Evolutionary conservation across 1,284 basidiomycete species (phyloP), one percentile per base, ranked within the genome.

Genomic region (Afroboletus lepidellus): DNA sequence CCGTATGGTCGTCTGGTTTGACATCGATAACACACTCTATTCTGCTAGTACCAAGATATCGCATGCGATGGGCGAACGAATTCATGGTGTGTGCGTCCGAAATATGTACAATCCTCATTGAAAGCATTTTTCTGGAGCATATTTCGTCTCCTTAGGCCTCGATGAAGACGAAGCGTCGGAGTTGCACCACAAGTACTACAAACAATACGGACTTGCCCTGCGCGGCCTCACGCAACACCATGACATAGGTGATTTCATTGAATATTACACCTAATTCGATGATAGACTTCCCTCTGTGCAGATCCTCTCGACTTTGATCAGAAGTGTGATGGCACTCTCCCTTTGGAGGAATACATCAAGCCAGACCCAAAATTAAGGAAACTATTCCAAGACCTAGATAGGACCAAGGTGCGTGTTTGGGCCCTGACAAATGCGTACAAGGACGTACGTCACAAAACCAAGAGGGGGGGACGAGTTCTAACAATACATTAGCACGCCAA

Each of bases 11-110:
- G 75, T 90, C 33, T 92, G 87, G 81, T 83, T 94, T 54, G 92
- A 94, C 66, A 91, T 94, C 56, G 92, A 94, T 70, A 92, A 93
- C 63, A 92, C 91, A 1, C 76, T 92, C 15, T 93, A 93, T 69
- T 88, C 87, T 16, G 80, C 87, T 1, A 86, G 79, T 63, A 76
- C 83, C 12, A 83, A 78, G 65, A 91, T 94, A 51, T 85, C 87
- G 7, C 81, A 89, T 56, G 83, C 77, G n/a, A 93, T 94, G 91
- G 84, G 84, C 16, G 71, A 85, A 57, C 81, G 83, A 43, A 94
- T 94, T 49, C 88, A 91, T 60, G 79, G 88, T 85, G 59, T 51
- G 72, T 54, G 47, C 33, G 23, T 25, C 50, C 41, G 18, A 23
- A n/a, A 38, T 33, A 15, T 3, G 23, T 15, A 23, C 21, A 38